phyloP scores from a whole-genome alignment of 1,284 basidiomycete genomes.

The Anthracocystis walkeri region DNA sequence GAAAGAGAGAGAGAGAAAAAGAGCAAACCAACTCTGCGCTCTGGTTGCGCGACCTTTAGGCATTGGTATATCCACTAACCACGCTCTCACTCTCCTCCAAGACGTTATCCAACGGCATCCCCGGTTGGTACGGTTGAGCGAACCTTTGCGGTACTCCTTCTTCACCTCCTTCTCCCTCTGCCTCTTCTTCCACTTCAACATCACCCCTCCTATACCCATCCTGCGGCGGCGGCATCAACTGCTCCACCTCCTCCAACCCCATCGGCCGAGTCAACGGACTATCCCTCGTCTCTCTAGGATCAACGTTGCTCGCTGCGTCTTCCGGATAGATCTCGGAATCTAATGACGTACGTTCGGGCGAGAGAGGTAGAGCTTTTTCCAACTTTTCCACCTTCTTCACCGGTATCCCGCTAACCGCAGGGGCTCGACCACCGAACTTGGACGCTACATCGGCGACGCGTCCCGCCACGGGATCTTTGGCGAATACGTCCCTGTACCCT shows the following conservation, averaged over 20 bases:
- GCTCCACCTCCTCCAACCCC: constrained; percentile 10
- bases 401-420: neutral
- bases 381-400: neutral
- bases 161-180: constrained; percentile 1
- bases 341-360: neutral
- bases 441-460: constrained; percentile 56
- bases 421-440: constrained; percentile 45
- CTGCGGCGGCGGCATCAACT: neutral
- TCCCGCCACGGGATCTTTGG: constrained; percentile 55
- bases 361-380: constrained; percentile 19
- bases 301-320: constrained; percentile 58
- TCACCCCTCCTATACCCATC: neutral
- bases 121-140: constrained; percentile 59
- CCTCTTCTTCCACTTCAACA: constrained; percentile 27
- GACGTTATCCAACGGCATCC: constrained; percentile 63
- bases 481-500: constrained; percentile 49
- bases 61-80: constrained; percentile 39
- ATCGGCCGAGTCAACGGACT: neutral
- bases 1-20: too few species aligned
- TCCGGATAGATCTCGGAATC: constrained; percentile 59
- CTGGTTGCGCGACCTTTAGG: neutral
- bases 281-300: constrained; percentile 15
- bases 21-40: too few species aligned
- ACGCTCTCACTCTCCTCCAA: constrained; percentile 60
- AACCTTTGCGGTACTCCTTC: constrained; percentile 15